Evolutionary conservation across 441 rosid species (phyloP).

Genomic region (Jatropha podagrica): DNA sequence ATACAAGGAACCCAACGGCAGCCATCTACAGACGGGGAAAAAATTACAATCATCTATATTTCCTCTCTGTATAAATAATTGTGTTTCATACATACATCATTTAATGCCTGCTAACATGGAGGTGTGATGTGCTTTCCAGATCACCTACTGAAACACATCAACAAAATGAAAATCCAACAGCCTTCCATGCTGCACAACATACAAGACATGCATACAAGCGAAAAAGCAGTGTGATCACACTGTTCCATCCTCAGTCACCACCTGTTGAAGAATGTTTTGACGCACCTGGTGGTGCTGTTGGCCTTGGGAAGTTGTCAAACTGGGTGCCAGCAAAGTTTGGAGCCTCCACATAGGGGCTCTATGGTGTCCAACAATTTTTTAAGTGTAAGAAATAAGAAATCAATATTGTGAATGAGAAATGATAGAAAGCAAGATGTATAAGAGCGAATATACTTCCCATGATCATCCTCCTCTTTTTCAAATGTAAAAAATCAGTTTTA

Average conservation of each 20-base stretch:
- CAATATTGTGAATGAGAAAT: constrained; percentile 13
- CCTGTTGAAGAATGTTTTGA: constrained; percentile 47
- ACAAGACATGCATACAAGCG: constrained; percentile 14
- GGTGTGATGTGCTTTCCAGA: constrained; percentile 1
- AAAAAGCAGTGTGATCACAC: not conserved
- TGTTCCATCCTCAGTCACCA: constrained; percentile 20
- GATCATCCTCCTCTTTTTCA: not conserved
- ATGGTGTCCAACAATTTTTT: constrained; percentile 29
- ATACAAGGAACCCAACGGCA: constrained; percentile 7
- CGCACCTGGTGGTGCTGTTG: constrained; percentile 81
- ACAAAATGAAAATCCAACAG: constrained; percentile 15
- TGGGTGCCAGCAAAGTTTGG: constrained; percentile 47
- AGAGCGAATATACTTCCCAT: not conserved
- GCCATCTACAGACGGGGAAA: constrained; percentile 13
- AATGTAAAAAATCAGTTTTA: not conserved
- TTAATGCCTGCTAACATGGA: constrained; percentile 5
- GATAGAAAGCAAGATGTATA: constrained; percentile 7
- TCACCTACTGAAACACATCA: constrained; percentile 9
- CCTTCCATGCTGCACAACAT: constrained; percentile 10
- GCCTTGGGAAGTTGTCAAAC: constrained; percentile 57
- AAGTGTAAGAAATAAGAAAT: constrained; percentile 2
- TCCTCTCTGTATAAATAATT: not conserved
- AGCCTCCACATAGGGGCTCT: constrained; percentile 87
- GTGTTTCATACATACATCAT: constrained; percentile 15
- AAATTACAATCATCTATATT: constrained; percentile 11